phyloP scores from a whole-genome alignment of 352 stramenopile genomes.

The Pythium myriotylum region DNA sequence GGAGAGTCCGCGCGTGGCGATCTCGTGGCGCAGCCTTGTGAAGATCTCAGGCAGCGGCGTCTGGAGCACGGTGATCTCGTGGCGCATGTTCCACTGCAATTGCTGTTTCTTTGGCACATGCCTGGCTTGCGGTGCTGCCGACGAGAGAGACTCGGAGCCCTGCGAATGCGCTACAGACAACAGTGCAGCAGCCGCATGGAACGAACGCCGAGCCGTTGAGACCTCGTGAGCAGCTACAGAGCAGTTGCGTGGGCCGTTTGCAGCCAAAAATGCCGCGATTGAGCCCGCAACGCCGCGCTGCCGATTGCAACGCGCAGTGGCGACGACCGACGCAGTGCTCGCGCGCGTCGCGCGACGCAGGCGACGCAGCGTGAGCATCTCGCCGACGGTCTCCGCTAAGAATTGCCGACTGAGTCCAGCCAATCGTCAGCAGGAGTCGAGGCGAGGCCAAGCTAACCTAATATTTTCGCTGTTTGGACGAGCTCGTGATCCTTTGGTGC shows the following conservation, averaged over 20 bases:
- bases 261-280: too few relatives aligned
- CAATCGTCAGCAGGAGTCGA: constrained; percentile 13
- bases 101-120: constrained; percentile 9
- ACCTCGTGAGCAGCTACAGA: neutral
- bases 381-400: neutral
- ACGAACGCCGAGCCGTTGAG: neutral
- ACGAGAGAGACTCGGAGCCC: neutral
- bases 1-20: constrained; percentile 38
- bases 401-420: constrained; percentile 7
- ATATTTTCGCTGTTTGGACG: too few relatives aligned
- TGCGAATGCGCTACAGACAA: neutral
- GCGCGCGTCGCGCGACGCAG: constrained; percentile 1
- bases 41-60: constrained; percentile 58
- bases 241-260: neutral
- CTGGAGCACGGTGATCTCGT: constrained; percentile 46
- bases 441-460: too few relatives aligned
- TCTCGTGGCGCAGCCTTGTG: constrained; percentile 43
- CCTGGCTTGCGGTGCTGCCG: too few relatives aligned
- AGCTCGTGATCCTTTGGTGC: too few relatives aligned
- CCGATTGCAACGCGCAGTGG: neutral
- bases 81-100: constrained; percentile 48
- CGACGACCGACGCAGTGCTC: neutral
- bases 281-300: neutral
- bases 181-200: neutral
- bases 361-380: constrained; percentile 20